Evolutionary conservation across 73 alveolate genomes (phyloP), one percentile per base, ranked within the genome.

Genomic region (Tetrahymena malaccensis): DNA sequence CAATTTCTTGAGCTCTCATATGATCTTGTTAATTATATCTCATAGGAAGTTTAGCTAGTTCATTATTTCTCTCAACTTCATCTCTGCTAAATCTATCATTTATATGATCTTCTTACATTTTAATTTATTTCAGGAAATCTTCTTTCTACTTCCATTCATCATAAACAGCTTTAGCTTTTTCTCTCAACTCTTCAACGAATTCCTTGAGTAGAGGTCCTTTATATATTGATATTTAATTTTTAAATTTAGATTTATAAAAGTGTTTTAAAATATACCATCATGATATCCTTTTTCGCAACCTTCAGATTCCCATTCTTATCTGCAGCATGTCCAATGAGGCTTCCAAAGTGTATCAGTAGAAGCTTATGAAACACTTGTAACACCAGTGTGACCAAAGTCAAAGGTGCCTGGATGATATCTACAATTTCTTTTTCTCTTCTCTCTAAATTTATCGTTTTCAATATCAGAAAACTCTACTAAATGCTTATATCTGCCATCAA

Each of bases 301-400:
- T 43, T 96, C 96, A 17, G 97, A 98, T 40, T 94, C 98, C 99
- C 99, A 99, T 84, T 97, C 99, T 93, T 97, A 94, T 84, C 99
- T 98, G 93, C 99, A 99, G 97, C 99, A 99, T 84, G 99, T 98
- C 99, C 99, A 99, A 96, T 99, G 99, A 40, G 99, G 99, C 43
- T 94, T 96, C 99, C 99, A 96, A 94, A 97, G 96, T 84, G 96
- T 58, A 83, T 96, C 85, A 94, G 96, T 94, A 83, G 98, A 99
- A 35, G 99, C 99, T 44, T 93, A 97, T 99, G 99, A 97, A 96
- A 98, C 94, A 55, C 96, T 97, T 25, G 96, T 95, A 57, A 97
- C 96, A 85, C 99, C 99, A 84, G 99, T 98, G 95, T 98, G 98
- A 34, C 99, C 99, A 94, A 99, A 99, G 95, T 99, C 99, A 99